Percentiles rank a stretch among this genome's conserved stretches.
phyloP scores from a whole-genome alignment of 2,329 filamentous ascomycete genomes.

The Gnomoniopsis sp. region DNA sequence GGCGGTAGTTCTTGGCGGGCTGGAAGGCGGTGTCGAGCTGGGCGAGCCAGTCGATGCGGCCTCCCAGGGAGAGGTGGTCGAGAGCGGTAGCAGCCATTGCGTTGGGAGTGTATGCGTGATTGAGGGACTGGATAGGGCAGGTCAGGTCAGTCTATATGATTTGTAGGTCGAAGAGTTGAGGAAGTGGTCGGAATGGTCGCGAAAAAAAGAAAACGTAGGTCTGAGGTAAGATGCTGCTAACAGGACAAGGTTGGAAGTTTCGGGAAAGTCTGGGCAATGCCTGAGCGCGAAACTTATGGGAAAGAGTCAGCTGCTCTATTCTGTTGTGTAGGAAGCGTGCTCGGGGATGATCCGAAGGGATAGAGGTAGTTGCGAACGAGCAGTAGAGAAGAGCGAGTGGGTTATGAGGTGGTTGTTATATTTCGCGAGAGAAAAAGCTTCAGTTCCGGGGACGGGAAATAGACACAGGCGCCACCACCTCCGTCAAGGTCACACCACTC shows the following conservation, averaged over 20 bases:
- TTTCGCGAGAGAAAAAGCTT: conserved; percentile 18
- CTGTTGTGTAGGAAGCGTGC: background rate
- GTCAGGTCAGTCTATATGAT: background rate
- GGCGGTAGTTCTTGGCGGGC: conserved; percentile 85
- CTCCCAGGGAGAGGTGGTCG: conserved; percentile 79
- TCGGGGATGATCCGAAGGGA: conserved; percentile 14
- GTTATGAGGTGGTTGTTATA: conserved; percentile 16
- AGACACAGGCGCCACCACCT: background rate
- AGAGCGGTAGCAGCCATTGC: conserved; percentile 65
- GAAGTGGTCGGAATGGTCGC: background rate
- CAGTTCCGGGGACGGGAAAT: background rate
- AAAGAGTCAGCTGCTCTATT: background rate
- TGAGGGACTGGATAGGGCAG: background rate
- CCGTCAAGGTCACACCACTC: conserved; percentile 1
- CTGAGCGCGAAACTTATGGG: background rate
- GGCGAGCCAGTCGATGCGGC: conserved; percentile 63
- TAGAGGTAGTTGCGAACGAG: conserved; percentile 9
- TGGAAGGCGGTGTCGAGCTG: conserved; percentile 83
- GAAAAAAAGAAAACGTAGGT: background rate
- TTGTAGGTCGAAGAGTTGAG: background rate
- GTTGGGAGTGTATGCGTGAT: conserved; percentile 18
- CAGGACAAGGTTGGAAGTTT: background rate
- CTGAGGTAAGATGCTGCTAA: background rate
- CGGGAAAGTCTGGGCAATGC: background rate
- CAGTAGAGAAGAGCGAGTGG: conserved; percentile 7